Conservation (phyloP, 768 basidiomycete species). For the Russula foetens region DNA sequence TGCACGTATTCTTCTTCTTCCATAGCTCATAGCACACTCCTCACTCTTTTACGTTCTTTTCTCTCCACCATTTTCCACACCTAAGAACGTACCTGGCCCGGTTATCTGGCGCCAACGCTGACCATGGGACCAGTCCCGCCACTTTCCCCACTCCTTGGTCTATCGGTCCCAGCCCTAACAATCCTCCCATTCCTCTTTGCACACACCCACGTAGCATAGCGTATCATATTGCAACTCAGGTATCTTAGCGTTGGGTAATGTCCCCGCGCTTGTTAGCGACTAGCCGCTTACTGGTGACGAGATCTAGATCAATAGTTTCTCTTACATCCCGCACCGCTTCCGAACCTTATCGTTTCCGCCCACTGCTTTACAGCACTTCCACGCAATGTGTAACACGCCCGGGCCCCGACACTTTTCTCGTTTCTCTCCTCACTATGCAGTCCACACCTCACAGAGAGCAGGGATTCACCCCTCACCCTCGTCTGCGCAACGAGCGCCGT, state of each 20-base stretch:
- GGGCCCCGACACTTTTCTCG: not conserved
- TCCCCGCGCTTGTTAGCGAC: not conserved
- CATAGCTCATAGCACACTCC: not conserved
- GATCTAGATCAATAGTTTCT: not conserved
- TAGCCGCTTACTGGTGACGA: not conserved
- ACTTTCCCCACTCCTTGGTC: not conserved
- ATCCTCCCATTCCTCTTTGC: not conserved
- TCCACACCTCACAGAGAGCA: not conserved
- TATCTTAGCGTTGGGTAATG: not conserved
- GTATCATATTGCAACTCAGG: not conserved
- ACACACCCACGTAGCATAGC: not conserved
- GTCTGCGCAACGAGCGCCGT: not conserved
- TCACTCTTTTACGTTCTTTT: not conserved
- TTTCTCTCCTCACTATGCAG: not conserved
- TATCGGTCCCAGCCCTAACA: too few relatives aligned
- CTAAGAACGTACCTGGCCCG: conserved; percentile 15
- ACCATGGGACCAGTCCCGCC: conserved; percentile 7
- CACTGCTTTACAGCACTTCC: not conserved
- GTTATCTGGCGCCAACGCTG: not conserved
- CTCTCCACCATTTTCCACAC: not conserved
- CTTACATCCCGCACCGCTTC: conserved; percentile 9
- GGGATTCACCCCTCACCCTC: not conserved
- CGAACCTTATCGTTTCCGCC: conserved; percentile 15
- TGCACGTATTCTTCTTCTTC: not conserved
- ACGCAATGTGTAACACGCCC: not conserved